phyloP scores from a whole-genome alignment of 805 yeast genomes.

The Metschnikowia anglica region DNA sequence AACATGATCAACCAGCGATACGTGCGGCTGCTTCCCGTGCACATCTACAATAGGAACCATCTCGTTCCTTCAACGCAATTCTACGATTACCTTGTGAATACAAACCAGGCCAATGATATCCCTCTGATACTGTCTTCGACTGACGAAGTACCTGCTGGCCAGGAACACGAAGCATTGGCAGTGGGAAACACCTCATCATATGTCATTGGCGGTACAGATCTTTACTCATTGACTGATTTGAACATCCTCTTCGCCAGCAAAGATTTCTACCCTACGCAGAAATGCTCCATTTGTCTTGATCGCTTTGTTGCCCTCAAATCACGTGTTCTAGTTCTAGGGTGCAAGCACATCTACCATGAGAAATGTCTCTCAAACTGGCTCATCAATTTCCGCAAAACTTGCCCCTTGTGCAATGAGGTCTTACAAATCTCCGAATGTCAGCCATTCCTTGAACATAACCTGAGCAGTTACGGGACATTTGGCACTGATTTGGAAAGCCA shows the following conservation, averaged over 20 bases:
- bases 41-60: constrained; percentile 37
- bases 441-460: constrained; percentile 1
- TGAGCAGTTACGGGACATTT: constrained; percentile 11
- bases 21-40: constrained; percentile 39
- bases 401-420: constrained; percentile 57
- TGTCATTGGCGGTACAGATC: constrained; percentile 5
- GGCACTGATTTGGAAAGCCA: constrained; percentile 12
- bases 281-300: constrained; percentile 62
- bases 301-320: constrained; percentile 48
- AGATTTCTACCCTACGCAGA: constrained; percentile 35
- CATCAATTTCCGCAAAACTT: constrained; percentile 49
- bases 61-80: constrained; percentile 29
- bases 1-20: constrained; percentile 29
- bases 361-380: constrained; percentile 62
- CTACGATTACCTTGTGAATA: constrained; percentile 31
- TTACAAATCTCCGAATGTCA: constrained; percentile 7
- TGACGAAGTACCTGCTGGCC: constrained; percentile 13
- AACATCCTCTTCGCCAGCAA: constrained; percentile 10
- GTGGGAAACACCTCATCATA: not conserved
- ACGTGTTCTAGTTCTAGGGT: constrained; percentile 52
- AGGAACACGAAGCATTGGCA: not conserved
- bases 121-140: constrained; percentile 18
- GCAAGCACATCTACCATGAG: constrained; percentile 61
- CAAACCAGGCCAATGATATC: constrained; percentile 27
- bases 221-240: constrained; percentile 8